Conservation (phyloP, 331 rosid species). For the Telfairia occidentalis region DNA sequence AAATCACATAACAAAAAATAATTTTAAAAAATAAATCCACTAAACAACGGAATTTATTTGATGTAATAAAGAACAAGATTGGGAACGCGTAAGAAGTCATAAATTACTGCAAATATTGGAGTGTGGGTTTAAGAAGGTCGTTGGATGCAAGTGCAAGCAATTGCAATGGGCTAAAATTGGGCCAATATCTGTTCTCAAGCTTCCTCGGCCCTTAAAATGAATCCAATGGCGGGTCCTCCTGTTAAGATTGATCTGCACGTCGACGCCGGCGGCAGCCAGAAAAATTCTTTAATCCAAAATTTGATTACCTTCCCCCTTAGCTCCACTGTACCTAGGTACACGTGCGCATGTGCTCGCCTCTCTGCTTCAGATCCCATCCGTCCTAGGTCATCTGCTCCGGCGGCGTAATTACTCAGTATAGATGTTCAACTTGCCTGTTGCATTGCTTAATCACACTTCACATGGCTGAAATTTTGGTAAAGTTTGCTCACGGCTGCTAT, state of each 20-base stretch:
- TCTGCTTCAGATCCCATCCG: constrained; percentile 11
- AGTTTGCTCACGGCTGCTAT: background rate
- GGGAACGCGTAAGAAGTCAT: too few relatives aligned
- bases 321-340: background rate
- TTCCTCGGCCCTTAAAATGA: background rate
- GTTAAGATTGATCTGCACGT: background rate
- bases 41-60: too few relatives aligned
- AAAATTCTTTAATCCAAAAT: background rate
- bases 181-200: background rate
- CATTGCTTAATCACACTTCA: background rate
- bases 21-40: too few relatives aligned
- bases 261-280: constrained; percentile 6
- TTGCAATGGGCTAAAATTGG: constrained; percentile 6
- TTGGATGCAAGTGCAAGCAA: background rate
- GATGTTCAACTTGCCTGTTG: background rate
- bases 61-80: too few relatives aligned
- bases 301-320: background rate
- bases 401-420: background rate
- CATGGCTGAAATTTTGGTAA: background rate
- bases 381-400: background rate
- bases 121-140: background rate
- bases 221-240: background rate
- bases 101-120: too few relatives aligned
- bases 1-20: too few relatives aligned
- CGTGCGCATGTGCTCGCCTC: background rate